These are phyloP conservation scores for Linnemannia elongata DNA, from an alignment of 192 early-diverging fungal genomes.

Conservation along the genomic window DNA sequence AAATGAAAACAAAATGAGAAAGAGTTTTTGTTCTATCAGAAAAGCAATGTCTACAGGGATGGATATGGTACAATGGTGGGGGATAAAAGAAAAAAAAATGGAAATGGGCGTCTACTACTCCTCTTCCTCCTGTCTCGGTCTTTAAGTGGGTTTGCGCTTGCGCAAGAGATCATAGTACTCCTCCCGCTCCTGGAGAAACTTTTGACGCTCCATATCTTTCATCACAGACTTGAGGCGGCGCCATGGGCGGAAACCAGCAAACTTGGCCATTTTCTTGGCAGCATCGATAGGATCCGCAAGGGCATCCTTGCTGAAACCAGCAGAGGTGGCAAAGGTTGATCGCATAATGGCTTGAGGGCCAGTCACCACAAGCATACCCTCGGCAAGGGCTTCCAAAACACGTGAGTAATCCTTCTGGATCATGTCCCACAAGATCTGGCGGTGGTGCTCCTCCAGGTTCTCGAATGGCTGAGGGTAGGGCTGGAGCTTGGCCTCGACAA, in stretches of 20 bases:
- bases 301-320: no score
- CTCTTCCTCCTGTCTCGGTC: neutral
- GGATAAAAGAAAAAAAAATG: neutral
- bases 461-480: conserved; percentile 39
- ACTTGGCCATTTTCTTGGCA: neutral
- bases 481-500: conserved; percentile 28
- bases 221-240: conserved; percentile 45
- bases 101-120: neutral
- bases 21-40: neutral
- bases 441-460: conserved; percentile 22
- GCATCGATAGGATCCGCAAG: neutral
- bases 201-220: conserved; percentile 47
- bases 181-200: conserved; percentile 33
- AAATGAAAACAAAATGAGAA: neutral
- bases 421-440: conserved; percentile 35
- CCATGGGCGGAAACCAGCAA: conserved; percentile 32
- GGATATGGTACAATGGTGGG: conserved; percentile 16
- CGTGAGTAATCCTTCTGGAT: conserved; percentile 22
- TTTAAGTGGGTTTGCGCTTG: conserved; percentile 29
- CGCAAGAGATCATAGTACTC: conserved; percentile 25
- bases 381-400: conserved; percentile 38
- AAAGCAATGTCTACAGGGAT: neutral
- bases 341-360: neutral
- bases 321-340: neutral
- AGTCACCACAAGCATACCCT: conserved; percentile 38